These are phyloP conservation scores for Terana coerulea DNA, from an alignment of 768 basidiomycete species.

Conservation along the genomic window DNA sequence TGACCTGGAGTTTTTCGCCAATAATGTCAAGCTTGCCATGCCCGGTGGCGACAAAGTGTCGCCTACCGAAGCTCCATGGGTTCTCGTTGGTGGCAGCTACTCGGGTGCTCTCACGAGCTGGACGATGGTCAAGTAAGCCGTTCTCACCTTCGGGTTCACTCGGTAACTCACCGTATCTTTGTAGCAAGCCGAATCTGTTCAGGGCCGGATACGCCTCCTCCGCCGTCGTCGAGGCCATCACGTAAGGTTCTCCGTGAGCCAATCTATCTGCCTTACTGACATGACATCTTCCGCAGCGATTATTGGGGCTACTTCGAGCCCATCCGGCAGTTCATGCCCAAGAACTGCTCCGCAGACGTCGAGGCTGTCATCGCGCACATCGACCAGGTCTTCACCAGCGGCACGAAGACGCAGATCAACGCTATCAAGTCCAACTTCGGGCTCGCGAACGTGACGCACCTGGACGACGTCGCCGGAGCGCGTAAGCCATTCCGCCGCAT, in stretches of 20 bases:
- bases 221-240: conserved; percentile 60
- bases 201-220: conserved; percentile 65
- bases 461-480: conserved; percentile 65
- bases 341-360: conserved; percentile 72
- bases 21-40: conserved; percentile 64
- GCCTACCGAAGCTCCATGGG: conserved; percentile 43
- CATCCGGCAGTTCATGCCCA: conserved; percentile 61
- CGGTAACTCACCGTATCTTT: neutral
- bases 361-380: conserved; percentile 58
- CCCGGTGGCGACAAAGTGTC: conserved; percentile 57
- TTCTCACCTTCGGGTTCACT: neutral
- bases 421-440: conserved; percentile 57
- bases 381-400: conserved; percentile 49
- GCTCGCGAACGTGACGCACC: conserved; percentile 49
- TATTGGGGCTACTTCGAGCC: conserved; percentile 76
- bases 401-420: conserved; percentile 44
- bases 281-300: conserved; percentile 32
- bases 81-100: conserved; percentile 41
- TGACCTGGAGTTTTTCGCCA: conserved; percentile 66
- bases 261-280: neutral
- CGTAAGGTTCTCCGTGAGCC: conserved; percentile 20
- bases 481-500: conserved; percentile 21
- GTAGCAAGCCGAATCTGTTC: conserved; percentile 57
- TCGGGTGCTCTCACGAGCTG: conserved; percentile 50
- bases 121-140: conserved; percentile 62